Conservation (phyloP, 2,329 filamentous ascomycete species). For the Pyrenophora tritici-repentis region DNA sequence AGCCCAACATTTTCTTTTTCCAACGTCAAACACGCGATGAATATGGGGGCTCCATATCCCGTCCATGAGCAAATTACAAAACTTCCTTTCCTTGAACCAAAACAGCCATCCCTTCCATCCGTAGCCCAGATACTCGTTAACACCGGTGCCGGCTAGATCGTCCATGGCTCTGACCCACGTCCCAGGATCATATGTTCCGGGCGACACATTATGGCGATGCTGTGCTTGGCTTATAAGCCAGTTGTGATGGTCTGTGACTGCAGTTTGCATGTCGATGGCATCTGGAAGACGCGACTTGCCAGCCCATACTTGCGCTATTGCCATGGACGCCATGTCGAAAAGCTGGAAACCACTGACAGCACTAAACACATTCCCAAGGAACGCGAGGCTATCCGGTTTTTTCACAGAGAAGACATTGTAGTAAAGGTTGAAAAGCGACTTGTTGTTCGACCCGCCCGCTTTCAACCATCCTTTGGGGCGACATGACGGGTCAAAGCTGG, state of each 20-base stretch:
- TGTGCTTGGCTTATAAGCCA: slow-evolving; percentile 42
- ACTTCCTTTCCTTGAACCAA: slow-evolving; percentile 47
- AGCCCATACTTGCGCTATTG: slow-evolving; percentile 53
- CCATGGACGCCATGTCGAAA: slow-evolving; percentile 53
- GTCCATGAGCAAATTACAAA: slow-evolving; percentile 49
- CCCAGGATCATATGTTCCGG: slow-evolving; percentile 22
- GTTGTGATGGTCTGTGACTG: slow-evolving; percentile 17
- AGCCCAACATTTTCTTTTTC: slow-evolving; percentile 49
- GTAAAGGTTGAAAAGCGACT: slow-evolving; percentile 48
- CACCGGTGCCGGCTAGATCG: slow-evolving; percentile 49
- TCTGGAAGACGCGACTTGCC: slow-evolving; percentile 48
- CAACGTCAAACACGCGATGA: slow-evolving; percentile 49
- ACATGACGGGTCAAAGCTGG: slow-evolving; percentile 25
- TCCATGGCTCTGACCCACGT: slow-evolving; percentile 51
- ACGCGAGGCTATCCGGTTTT: slow-evolving; percentile 52
- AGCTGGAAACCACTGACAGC: slow-evolving; percentile 40
- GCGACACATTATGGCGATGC: slow-evolving; percentile 40
- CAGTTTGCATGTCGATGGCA: slow-evolving; percentile 36
- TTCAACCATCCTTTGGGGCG: slow-evolving; percentile 21
- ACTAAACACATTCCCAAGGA: slow-evolving; percentile 46
- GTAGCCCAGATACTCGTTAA: slow-evolving; percentile 52
- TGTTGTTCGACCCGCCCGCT: slow-evolving; percentile 30
- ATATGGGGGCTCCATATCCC: slow-evolving; percentile 51
- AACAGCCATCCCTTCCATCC: slow-evolving; percentile 50
- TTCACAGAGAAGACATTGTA: slow-evolving; percentile 54